These are phyloP conservation scores for Coleophoma cylindrospora DNA, from an alignment of 2,329 filamentous ascomycete genomes.

Conservation along the genomic window DNA sequence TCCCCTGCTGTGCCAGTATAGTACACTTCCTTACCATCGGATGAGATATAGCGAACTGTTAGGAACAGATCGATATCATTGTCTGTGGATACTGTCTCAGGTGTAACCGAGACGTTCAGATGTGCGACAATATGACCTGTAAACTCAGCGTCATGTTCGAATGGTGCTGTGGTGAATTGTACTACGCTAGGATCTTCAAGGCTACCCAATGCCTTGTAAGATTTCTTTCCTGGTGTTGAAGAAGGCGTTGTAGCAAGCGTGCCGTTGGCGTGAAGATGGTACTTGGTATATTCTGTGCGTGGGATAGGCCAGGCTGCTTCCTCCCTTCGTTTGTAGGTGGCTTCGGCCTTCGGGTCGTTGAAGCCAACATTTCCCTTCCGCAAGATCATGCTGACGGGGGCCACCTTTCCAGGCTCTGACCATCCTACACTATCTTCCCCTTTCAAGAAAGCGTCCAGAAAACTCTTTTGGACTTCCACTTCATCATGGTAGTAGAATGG, in stretches of 20 bases:
- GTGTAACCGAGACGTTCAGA: conserved; percentile 47
- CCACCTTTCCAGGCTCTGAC: conserved; percentile 49
- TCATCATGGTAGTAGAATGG: conserved; percentile 69
- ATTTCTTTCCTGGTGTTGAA: conserved; percentile 33
- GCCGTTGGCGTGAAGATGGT: conserved; percentile 37
- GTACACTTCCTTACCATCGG: conserved; percentile 49
- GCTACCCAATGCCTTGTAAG: conserved; percentile 54
- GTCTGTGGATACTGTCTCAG: conserved; percentile 21
- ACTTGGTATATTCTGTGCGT: conserved; percentile 58
- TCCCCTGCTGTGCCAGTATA: conserved; percentile 65
- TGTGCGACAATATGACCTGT: conserved; percentile 62
- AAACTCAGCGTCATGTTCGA: conserved; percentile 59
- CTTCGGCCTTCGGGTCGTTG: conserved; percentile 59
- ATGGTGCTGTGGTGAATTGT: conserved; percentile 51
- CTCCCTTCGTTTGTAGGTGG: conserved; percentile 44
- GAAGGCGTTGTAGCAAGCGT: conserved; percentile 5
- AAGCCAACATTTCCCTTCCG: conserved; percentile 63
- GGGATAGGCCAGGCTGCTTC: conserved; percentile 65
- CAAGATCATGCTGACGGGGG: conserved; percentile 55
- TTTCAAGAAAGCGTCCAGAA: conserved; percentile 68
- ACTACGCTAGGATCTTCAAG: conserved; percentile 46
- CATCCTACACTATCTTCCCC: conserved; percentile 59
- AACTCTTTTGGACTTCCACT: conserved; percentile 61
- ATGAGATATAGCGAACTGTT: conserved; percentile 53
- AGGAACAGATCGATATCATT: conserved; percentile 60